Conservation (phyloP, 306 rosid genomes). For the Quercus berberidifolia region DNA sequence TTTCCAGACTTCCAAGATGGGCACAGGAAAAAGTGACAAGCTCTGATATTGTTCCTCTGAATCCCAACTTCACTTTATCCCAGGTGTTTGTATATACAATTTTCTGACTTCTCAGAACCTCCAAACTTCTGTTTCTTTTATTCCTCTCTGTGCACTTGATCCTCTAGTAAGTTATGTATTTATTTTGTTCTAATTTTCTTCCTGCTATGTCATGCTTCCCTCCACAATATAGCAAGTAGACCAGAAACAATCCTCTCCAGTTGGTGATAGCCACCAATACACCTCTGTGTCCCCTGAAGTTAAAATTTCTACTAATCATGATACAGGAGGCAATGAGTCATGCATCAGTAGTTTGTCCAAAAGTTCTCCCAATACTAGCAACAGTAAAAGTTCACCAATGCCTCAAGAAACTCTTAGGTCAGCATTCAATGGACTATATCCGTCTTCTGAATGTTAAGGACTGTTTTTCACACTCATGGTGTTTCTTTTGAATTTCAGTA, state of each 20-base stretch:
- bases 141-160: neutral
- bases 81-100: constrained; percentile 42
- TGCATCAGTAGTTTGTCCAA: constrained; percentile 23
- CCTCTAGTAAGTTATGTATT: neutral
- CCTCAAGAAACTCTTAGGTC: constrained; percentile 33
- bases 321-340: constrained; percentile 12
- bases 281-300: constrained; percentile 36
- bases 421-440: constrained; percentile 17
- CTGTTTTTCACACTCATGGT: constrained; percentile 21
- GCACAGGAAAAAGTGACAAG: constrained; percentile 53
- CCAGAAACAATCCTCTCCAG: constrained; percentile 22
- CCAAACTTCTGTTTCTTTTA: neutral
- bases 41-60: constrained; percentile 25
- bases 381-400: constrained; percentile 27
- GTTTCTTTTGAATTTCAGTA: constrained; percentile 40
- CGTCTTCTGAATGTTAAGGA: constrained; percentile 8
- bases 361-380: constrained; percentile 27
- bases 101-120: neutral
- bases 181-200: neutral
- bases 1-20: constrained; percentile 80
- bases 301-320: constrained; percentile 26
- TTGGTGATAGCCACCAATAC: constrained; percentile 31
- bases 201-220: neutral
- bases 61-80: constrained; percentile 28
- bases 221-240: constrained; percentile 16